Evolutionary conservation across 2,329 filamentous ascomycete genomes (phyloP).

Genomic region (Xylaria sp.): DNA sequence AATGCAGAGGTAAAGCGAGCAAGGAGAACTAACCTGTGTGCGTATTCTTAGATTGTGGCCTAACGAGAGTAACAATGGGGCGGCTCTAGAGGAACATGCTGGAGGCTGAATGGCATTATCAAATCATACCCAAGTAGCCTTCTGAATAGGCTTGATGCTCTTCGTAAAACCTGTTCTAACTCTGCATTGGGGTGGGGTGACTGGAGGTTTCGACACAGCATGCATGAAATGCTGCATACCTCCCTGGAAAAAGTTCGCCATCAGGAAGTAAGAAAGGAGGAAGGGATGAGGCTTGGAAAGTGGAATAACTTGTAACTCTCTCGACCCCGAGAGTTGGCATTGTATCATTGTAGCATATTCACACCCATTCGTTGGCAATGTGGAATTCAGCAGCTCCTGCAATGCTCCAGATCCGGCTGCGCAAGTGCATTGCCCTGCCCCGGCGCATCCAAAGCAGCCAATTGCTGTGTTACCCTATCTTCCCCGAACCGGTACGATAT

Average conservation of each 20-base stretch:
- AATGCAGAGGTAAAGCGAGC: slow-evolving; percentile 26
- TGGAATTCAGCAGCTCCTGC: slow-evolving; percentile 19
- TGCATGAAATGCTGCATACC: slow-evolving; percentile 48
- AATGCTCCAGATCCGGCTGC: slow-evolving; percentile 24
- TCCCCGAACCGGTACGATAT: slow-evolving; percentile 40
- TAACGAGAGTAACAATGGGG: slow-evolving; percentile 10
- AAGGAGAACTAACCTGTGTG: slow-evolving; percentile 7
- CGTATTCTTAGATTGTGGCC: slow-evolving; percentile 17
- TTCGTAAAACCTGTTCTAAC: slow-evolving; percentile 27
- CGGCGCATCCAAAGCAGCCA: slow-evolving; percentile 44
- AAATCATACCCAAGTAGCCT: slow-evolving; percentile 7
- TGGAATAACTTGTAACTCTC: slow-evolving; percentile 5
- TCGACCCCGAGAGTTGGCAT: slow-evolving; percentile 12
- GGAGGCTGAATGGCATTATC: slow-evolving; percentile 24
- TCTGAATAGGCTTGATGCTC: slow-evolving; percentile 11
- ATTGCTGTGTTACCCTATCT: slow-evolving; percentile 46
- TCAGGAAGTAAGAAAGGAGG: slow-evolving; percentile 21
- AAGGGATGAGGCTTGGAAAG: not conserved
- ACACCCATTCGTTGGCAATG: slow-evolving; percentile 27
- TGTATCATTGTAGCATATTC: slow-evolving; percentile 17
- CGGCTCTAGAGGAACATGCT: slow-evolving; percentile 5
- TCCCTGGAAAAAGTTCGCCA: slow-evolving; percentile 31
- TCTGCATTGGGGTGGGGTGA: slow-evolving; percentile 43
- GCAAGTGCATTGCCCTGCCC: slow-evolving; percentile 38
- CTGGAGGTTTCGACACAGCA: slow-evolving; percentile 40